A percentile compares a stretch with the other conserved stretches of the same genome.
Conservation (phyloP, 345 rosid species). For the Camelina sativa region DNA sequence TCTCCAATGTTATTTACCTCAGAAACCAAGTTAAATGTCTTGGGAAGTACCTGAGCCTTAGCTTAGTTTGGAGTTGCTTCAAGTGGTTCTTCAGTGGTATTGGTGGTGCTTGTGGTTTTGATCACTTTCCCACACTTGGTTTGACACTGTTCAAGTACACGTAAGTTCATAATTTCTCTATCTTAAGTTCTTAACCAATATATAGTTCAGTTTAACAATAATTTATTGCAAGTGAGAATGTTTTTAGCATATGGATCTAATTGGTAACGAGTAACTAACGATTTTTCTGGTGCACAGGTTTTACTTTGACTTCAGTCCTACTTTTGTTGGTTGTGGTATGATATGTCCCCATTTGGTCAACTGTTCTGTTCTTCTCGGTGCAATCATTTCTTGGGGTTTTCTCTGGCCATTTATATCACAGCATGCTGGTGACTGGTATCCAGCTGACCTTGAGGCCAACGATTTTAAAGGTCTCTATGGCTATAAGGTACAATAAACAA, state of each 20-base stretch:
- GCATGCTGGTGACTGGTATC: constrained; percentile 81
- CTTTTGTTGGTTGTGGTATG: constrained; percentile 89
- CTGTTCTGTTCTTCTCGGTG: constrained; percentile 80
- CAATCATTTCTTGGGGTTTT: constrained; percentile 84
- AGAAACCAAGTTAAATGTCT: constrained; percentile 82
- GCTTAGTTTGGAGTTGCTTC: constrained; percentile 87
- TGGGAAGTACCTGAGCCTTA: constrained; percentile 77
- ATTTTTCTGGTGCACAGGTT: constrained; percentile 51
- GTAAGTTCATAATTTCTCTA: constrained; percentile 45
- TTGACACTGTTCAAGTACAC: constrained; percentile 70
- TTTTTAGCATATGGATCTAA: neutral
- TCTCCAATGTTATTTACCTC: constrained; percentile 25
- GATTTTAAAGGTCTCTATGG: constrained; percentile 90
- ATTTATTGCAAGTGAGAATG: neutral
- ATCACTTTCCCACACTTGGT: constrained; percentile 79
- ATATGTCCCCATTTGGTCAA: constrained; percentile 92
- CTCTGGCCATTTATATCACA: constrained; percentile 77
- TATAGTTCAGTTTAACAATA: neutral
- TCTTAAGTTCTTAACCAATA: too few species aligned
- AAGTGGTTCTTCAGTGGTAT: constrained; percentile 93
- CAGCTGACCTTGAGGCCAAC: constrained; percentile 66
- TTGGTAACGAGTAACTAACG: neutral
- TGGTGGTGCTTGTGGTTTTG: constrained; percentile 87
- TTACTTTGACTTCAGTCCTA: constrained; percentile 88
- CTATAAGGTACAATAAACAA: constrained; percentile 60